Percentiles rank a stretch among this genome's conserved stretches.
These are phyloP conservation scores for Xerocomellus amylosporus DNA, from an alignment of 768 basidiomycete species.

Conservation along the genomic window DNA sequence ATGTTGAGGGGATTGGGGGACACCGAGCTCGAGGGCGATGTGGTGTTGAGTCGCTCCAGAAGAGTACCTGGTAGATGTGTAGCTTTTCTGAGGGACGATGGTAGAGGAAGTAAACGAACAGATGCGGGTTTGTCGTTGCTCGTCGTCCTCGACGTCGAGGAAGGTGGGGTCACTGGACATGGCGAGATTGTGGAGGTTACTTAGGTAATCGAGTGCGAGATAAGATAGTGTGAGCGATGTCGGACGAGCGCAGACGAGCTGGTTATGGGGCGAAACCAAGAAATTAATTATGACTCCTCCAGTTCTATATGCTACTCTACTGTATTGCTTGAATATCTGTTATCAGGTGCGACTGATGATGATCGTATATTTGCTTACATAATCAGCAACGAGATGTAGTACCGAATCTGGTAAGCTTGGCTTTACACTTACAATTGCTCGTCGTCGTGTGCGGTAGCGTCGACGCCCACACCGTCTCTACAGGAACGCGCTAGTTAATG, in stretches of 20 bases:
- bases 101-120: constrained; percentile 25
- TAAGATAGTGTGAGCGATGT: no score
- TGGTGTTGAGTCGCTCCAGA: constrained; percentile 39
- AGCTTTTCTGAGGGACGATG: background rate
- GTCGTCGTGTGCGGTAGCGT: background rate
- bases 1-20: constrained; percentile 31
- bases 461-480: background rate
- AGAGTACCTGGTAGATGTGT: constrained; percentile 34
- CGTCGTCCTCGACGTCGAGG: constrained; percentile 50
- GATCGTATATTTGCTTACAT: no score
- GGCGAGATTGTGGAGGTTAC: background rate
- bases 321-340: no score
- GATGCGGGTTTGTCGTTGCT: constrained; percentile 41
- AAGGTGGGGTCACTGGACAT: constrained; percentile 17
- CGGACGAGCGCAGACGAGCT: no score
- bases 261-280: no score
- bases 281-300: no score
- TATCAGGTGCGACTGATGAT: no score
- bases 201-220: no score
- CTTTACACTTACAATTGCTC: background rate
- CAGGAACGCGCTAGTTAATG: constrained; percentile 19
- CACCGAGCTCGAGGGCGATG: constrained; percentile 15
- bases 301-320: no score
- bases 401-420: constrained; percentile 10
- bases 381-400: no score